phyloP scores from a whole-genome alignment of 2,329 filamentous ascomycete species.

The Talaromyces sp. region DNA sequence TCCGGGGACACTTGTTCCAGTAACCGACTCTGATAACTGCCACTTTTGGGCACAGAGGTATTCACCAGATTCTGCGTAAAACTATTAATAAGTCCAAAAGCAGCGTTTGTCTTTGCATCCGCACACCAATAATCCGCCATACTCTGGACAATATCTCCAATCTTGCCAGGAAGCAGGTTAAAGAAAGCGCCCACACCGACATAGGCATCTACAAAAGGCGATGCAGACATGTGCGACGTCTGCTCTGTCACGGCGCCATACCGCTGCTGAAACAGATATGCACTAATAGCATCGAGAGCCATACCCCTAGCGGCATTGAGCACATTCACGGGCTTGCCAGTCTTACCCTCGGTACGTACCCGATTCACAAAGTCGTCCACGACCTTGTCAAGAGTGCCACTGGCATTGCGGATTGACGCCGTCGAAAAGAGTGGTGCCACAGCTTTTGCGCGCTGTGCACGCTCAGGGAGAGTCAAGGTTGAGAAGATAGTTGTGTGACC shows the following conservation, averaged over 20 bases:
- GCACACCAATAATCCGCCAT: constrained; percentile 37
- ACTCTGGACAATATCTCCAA: constrained; percentile 36
- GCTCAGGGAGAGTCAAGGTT: constrained; percentile 42
- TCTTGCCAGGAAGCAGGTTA: constrained; percentile 46
- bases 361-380: constrained; percentile 28
- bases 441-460: constrained; percentile 51
- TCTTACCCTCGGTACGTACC: constrained; percentile 22
- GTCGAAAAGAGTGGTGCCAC: constrained; percentile 50
- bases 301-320: constrained; percentile 51
- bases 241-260: constrained; percentile 52
- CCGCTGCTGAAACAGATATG: constrained; percentile 53
- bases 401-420: constrained; percentile 25
- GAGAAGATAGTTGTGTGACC: constrained; percentile 57
- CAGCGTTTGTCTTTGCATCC: constrained; percentile 33
- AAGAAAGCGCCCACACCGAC: constrained; percentile 57
- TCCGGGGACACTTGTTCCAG: constrained; percentile 42
- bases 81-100: constrained; percentile 43
- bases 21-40: constrained; percentile 52
- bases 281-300: constrained; percentile 55
- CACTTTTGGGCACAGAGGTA: constrained; percentile 32
- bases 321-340: constrained; percentile 33
- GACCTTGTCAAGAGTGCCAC: constrained; percentile 21
- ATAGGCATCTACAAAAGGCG: constrained; percentile 55
- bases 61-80: constrained; percentile 46
- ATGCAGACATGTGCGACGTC: constrained; percentile 41